phyloP scores from a whole-genome alignment of 768 basidiomycete species.

The Daedalea quercina region DNA sequence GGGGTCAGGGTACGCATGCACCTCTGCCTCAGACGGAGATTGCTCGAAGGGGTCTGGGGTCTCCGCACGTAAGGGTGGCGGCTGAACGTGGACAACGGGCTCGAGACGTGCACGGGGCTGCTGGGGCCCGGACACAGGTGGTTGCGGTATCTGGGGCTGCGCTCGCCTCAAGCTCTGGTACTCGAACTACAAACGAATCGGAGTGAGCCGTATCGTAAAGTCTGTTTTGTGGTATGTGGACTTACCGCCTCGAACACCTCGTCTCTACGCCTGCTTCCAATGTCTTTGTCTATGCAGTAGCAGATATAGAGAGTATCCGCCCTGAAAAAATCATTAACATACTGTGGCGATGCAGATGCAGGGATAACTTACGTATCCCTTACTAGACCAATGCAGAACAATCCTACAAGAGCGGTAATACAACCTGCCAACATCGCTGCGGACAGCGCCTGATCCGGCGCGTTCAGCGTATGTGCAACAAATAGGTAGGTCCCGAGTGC shows the following conservation, averaged over 20 bases:
- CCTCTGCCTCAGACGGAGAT: conserved; percentile 8
- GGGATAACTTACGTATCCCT: conserved; percentile 54
- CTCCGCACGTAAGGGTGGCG: conserved; percentile 11
- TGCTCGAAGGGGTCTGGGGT: conserved; percentile 24
- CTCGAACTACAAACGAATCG: conserved; percentile 28
- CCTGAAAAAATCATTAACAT: conserved; percentile 21
- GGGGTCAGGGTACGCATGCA: conserved; percentile 9
- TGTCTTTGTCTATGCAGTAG: conserved; percentile 57
- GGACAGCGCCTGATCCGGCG: conserved; percentile 66
- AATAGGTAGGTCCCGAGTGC: conserved; percentile 81
- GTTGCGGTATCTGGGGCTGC: conserved; percentile 4
- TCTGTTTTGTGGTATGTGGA: conserved; percentile 2
- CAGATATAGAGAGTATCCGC: conserved; percentile 64
- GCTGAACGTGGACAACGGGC: conserved; percentile 5
- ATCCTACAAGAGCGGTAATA: conserved; percentile 73
- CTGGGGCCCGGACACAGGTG: conserved; percentile 4
- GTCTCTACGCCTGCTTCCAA: conserved; percentile 40
- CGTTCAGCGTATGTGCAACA: conserved; percentile 72
- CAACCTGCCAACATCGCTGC: conserved; percentile 73
- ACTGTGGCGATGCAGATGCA: background rate
- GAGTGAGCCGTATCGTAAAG: conserved; percentile 5
- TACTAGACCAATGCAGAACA: conserved; percentile 79
- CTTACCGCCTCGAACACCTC: conserved; percentile 53
- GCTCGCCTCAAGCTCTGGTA: conserved; percentile 26
- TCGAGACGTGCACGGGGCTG: background rate